Conservation (phyloP, 495 filamentous ascomycete species). For the Chlorociboria aeruginascens region DNA sequence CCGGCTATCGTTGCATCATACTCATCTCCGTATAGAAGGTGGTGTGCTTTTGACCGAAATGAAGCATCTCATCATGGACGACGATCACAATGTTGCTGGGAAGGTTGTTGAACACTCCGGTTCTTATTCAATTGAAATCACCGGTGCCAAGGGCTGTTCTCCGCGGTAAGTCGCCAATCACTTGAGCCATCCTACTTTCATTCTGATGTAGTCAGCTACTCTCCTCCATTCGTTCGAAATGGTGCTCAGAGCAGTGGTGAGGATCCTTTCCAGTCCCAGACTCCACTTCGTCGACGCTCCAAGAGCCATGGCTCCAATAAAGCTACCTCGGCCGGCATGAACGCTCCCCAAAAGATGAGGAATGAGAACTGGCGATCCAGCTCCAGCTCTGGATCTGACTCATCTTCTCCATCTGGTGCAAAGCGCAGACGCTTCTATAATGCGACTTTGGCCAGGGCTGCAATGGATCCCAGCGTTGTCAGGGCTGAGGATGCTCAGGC, state of each 20-base stretch:
- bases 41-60: neutral
- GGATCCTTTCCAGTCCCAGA: constrained; percentile 10
- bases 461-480: constrained; percentile 7
- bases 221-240: constrained; percentile 13
- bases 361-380: constrained; percentile 15
- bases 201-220: neutral
- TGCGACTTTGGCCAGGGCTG: no score
- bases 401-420: no score
- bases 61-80: neutral
- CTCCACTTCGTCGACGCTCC: neutral
- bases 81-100: neutral
- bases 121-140: constrained; percentile 1
- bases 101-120: neutral
- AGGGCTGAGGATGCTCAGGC: constrained; percentile 42
- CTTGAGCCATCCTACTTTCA: neutral
- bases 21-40: neutral
- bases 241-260: neutral
- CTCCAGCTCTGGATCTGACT: neutral
- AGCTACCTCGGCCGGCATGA: constrained; percentile 2
- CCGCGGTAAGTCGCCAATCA: constrained; percentile 3
- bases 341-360: neutral
- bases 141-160: neutral
- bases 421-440: no score
- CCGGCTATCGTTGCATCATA: neutral
- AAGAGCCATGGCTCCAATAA: neutral